Evolutionary conservation across 352 stramenopile species (phyloP).

Genomic region (Phytopythium sindhum): DNA sequence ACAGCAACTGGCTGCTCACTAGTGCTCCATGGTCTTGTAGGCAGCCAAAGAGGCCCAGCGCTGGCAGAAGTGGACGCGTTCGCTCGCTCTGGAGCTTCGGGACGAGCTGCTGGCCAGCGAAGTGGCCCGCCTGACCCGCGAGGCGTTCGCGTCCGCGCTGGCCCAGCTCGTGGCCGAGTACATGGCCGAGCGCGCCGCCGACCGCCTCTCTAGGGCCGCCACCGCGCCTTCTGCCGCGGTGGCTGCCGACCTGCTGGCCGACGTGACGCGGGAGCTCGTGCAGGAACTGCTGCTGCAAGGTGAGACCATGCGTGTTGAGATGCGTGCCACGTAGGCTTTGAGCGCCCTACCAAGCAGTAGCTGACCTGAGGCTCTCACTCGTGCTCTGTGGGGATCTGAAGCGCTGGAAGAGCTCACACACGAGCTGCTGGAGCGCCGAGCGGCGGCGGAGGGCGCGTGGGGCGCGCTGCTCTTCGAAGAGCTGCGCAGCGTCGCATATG

Average conservation of each 20-base stretch:
- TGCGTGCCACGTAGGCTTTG: background rate
- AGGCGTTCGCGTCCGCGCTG: conserved; percentile 33
- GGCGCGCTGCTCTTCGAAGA: conserved; percentile 2
- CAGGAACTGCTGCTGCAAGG: conserved; percentile 34
- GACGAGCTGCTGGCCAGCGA: conserved; percentile 11
- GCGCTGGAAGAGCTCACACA: conserved; percentile 25
- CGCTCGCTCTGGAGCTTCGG: conserved; percentile 11
- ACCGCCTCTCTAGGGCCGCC: conserved; percentile 29
- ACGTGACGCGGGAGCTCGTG: conserved; percentile 31
- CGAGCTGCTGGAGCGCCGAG: conserved; percentile 11
- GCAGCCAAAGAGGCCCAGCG: conserved; percentile 13
- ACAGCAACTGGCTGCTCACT: background rate
- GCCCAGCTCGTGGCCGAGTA: conserved; percentile 37
- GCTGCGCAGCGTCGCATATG: background rate
- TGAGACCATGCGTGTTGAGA: conserved; percentile 8
- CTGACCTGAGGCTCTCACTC: background rate
- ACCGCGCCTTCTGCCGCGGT: conserved; percentile 15
- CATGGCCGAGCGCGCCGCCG: conserved; percentile 15
- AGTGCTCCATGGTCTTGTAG: conserved; percentile 9
- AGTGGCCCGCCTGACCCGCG: conserved; percentile 20
- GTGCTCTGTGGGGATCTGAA: conserved; percentile 10
- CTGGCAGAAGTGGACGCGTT: conserved; percentile 17
- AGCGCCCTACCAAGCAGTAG: background rate
- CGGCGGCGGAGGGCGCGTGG: background rate
- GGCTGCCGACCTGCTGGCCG: conserved; percentile 29